Evolutionary conservation across 1,284 basidiomycete species (phyloP).

Genomic region (Apiotrichum domesticum): DNA sequence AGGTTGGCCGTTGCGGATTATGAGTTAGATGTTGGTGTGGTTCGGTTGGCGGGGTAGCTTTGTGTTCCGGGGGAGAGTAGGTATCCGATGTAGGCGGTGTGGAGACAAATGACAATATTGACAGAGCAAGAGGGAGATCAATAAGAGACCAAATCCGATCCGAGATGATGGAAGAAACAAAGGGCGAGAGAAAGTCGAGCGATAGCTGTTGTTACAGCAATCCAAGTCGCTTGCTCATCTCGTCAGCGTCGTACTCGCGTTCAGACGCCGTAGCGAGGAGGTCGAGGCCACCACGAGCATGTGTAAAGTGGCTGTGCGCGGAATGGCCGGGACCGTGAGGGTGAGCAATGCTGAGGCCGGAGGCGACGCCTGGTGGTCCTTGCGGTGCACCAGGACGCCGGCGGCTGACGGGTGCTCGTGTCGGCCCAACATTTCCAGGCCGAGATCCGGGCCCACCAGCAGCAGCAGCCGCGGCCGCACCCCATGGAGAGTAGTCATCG

Average conservation of each 20-base stretch:
- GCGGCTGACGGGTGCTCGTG: background rate
- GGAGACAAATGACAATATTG: background rate
- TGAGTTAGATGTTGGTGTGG: too few relatives aligned
- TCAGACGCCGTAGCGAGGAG: background rate
- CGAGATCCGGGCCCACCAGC: background rate
- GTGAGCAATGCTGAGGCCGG: background rate
- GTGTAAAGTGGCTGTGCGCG: background rate
- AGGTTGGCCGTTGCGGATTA: too few relatives aligned
- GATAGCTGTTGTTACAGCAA: background rate
- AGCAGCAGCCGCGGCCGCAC: background rate
- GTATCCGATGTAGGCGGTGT: background rate
- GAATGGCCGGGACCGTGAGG: background rate
- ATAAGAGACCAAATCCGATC: background rate
- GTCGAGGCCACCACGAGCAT: background rate
- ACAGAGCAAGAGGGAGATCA: background rate
- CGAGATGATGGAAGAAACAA: background rate
- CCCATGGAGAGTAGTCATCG: background rate
- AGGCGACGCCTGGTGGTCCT: background rate
- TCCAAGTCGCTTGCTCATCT: constrained; percentile 8
- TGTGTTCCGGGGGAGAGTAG: too few relatives aligned
- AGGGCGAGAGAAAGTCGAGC: background rate
- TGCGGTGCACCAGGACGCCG: background rate
- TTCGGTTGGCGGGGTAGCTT: too few relatives aligned
- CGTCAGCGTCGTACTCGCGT: constrained; percentile 6
- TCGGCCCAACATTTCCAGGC: background rate